phyloP scores from a whole-genome alignment of 805 yeast species.

The Candida maris region DNA sequence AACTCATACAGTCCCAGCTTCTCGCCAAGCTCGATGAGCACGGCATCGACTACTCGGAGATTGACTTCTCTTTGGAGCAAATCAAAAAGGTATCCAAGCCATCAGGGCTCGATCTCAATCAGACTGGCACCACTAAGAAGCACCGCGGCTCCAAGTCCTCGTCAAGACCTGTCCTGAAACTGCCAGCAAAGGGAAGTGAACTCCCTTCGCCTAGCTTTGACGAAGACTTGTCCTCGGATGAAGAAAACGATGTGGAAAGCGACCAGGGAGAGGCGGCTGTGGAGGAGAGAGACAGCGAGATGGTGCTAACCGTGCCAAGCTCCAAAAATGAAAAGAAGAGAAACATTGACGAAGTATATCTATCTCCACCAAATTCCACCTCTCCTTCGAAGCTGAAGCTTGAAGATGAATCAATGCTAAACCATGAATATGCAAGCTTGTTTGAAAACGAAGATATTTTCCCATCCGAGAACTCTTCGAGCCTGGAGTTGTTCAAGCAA shows the following conservation, averaged over 20 bases:
- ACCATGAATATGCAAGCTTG: constrained; percentile 26
- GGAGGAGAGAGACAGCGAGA: constrained; percentile 1
- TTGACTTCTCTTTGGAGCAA: constrained; percentile 13
- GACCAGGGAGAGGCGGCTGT: constrained; percentile 15
- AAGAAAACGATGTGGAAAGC: constrained; percentile 17
- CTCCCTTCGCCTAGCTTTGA: constrained; percentile 23
- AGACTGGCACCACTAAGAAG: constrained; percentile 18
- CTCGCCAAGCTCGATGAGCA: constrained; percentile 15
- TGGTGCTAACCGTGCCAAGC: not conserved
- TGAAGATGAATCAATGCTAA: constrained; percentile 23
- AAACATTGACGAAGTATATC: constrained; percentile 17
- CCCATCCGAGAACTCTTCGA: constrained; percentile 18
- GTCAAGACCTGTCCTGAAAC: constrained; percentile 3
- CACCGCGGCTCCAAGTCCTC: constrained; percentile 9
- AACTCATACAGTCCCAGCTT: constrained; percentile 14
- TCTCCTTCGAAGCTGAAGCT: constrained; percentile 29
- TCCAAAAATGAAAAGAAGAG: constrained; percentile 12
- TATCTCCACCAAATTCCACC: constrained; percentile 31
- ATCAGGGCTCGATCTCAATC: constrained; percentile 23
- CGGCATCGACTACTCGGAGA: constrained; percentile 14
- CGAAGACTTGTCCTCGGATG: constrained; percentile 21
- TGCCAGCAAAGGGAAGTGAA: constrained; percentile 11
- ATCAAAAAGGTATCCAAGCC: constrained; percentile 23
- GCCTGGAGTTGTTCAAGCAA: constrained; percentile 26
- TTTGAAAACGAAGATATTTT: constrained; percentile 26